phyloP scores from a whole-genome alignment of 2,329 filamentous ascomycete genomes.

The Alternaria sp. region DNA sequence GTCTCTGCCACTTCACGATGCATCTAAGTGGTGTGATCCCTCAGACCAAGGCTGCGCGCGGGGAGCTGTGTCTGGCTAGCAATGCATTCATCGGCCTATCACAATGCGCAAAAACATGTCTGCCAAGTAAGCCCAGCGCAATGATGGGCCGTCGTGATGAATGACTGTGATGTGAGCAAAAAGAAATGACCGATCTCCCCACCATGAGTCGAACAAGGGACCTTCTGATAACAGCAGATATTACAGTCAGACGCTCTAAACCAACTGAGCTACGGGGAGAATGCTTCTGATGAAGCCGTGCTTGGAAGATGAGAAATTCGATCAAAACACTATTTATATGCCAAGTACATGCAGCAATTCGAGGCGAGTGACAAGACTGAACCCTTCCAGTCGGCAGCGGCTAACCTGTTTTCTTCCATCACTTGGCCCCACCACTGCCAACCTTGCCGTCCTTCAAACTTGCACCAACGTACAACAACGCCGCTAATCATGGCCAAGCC shows the following conservation, averaged over 20 bases:
- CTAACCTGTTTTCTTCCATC: background rate
- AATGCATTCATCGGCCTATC: background rate
- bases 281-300: slow-evolving; percentile 21
- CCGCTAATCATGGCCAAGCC: slow-evolving; percentile 30
- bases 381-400: background rate
- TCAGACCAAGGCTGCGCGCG: background rate
- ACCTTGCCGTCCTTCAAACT: background rate
- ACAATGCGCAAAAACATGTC: background rate
- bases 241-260: slow-evolving; percentile 52
- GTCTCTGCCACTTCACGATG: background rate
- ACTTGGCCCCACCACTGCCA: slow-evolving; percentile 3
- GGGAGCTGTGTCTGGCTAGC: background rate
- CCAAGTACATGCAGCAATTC: fast-evolving
- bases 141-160: background rate
- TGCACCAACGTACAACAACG: slow-evolving; percentile 1
- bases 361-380: too few species aligned
- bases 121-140: background rate
- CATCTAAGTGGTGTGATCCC: background rate
- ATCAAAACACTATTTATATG: background rate
- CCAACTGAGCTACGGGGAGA: slow-evolving; percentile 47
- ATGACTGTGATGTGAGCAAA: background rate
- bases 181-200: slow-evolving; percentile 38
- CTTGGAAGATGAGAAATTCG: slow-evolving; percentile 12
- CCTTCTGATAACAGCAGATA: slow-evolving; percentile 48
- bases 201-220: slow-evolving; percentile 46